phyloP scores from a whole-genome alignment of 148 eudicot species.

The Pharnaceum exiguum region DNA sequence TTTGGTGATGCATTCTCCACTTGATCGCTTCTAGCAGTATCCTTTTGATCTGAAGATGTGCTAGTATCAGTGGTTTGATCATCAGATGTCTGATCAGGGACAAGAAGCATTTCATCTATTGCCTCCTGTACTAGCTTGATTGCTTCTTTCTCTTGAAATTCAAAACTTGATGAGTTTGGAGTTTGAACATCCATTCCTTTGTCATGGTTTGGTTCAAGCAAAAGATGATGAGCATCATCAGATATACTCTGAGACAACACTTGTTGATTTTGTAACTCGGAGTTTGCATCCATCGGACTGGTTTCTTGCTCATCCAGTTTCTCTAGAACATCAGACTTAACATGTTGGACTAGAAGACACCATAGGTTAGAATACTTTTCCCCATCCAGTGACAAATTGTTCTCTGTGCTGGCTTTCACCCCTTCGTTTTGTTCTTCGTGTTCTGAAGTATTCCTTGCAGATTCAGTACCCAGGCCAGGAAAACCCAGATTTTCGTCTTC shows the following conservation, averaged over 20 bases:
- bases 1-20: constrained; percentile 13
- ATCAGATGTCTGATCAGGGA: constrained; percentile 47
- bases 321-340: constrained; percentile 44
- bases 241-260: constrained; percentile 5
- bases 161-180: constrained; percentile 23
- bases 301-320: constrained; percentile 23
- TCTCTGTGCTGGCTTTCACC: not conserved
- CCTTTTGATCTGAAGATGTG: constrained; percentile 28
- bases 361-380: constrained; percentile 52
- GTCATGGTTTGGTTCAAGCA: constrained; percentile 12
- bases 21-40: constrained; percentile 4
- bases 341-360: constrained; percentile 72
- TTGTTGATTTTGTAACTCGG: constrained; percentile 9
- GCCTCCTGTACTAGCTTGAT: constrained; percentile 67
- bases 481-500: not conserved
- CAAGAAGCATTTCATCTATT: constrained; percentile 59
- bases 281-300: constrained; percentile 18
- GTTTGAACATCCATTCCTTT: constrained; percentile 20
- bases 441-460: not conserved
- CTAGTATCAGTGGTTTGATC: constrained; percentile 38
- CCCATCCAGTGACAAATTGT: constrained; percentile 21
- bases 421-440: constrained; percentile 14
- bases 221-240: not conserved
- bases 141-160: constrained; percentile 51
- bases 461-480: not conserved